These are phyloP conservation scores for Gossypium rotundifolium DNA, from an alignment of 345 rosid genomes.

Conservation along the genomic window DNA sequence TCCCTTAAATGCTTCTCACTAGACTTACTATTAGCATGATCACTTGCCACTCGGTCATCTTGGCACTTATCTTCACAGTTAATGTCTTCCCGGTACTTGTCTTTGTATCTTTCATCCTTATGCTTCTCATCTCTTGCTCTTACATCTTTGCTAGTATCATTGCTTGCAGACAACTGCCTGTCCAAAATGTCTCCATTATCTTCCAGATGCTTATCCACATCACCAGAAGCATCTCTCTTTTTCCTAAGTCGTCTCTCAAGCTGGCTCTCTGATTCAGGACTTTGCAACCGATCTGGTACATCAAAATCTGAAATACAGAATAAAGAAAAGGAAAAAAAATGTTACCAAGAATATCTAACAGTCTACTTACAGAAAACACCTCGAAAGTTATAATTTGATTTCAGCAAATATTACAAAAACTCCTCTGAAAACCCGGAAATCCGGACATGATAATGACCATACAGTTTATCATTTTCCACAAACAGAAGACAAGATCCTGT, in stretches of 20 bases:
- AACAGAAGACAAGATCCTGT: background rate
- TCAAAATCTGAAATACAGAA: slow-evolving; percentile 42
- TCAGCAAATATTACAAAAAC: background rate
- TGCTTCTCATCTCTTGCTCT: slow-evolving; percentile 58
- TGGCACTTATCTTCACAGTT: slow-evolving; percentile 54
- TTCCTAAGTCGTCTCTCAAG: slow-evolving; percentile 58
- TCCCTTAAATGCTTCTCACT: slow-evolving; percentile 51
- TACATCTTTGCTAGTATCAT: slow-evolving; percentile 53
- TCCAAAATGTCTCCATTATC: slow-evolving; percentile 49
- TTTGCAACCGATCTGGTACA: slow-evolving; percentile 38
- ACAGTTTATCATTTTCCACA: background rate
- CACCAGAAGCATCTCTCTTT: slow-evolving; percentile 57
- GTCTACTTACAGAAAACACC: background rate
- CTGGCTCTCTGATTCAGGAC: slow-evolving; percentile 47
- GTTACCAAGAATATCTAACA: background rate
- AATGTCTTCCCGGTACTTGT: slow-evolving; percentile 44
- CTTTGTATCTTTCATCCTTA: slow-evolving; percentile 52
- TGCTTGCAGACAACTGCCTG: slow-evolving; percentile 36
- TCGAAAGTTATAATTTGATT: background rate
- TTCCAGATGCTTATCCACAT: slow-evolving; percentile 52
- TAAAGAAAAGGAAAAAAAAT: slow-evolving; percentile 12
- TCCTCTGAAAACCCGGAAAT: background rate
- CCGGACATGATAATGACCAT: background rate
- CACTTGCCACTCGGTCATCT: slow-evolving; percentile 55
- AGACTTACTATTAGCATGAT: slow-evolving; percentile 42